phyloP scores from a whole-genome alignment of 1,139 yeast genomes.

The Ogataea hybrid region DNA sequence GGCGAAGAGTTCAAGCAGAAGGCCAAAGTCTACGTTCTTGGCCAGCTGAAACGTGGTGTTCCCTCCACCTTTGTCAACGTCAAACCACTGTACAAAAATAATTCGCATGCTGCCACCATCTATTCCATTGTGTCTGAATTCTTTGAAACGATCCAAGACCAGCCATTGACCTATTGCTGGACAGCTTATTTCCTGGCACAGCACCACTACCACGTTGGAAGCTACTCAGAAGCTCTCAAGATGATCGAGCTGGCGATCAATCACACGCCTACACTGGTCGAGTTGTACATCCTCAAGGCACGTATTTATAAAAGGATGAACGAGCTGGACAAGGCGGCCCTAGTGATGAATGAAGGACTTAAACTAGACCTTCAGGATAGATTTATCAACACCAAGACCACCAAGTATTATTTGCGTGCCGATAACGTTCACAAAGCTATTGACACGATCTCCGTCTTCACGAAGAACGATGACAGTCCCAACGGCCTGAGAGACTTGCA shows the following conservation, averaged over 20 bases:
- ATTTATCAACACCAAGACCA: constrained; percentile 84
- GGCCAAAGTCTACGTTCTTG: constrained; percentile 51
- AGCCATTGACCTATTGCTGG: constrained; percentile 68
- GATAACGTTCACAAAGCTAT: constrained; percentile 74
- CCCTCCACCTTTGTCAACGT: constrained; percentile 89
- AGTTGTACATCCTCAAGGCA: constrained; percentile 76
- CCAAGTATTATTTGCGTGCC: constrained; percentile 83
- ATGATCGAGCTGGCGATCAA: constrained; percentile 62
- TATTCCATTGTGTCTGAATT: constrained; percentile 55
- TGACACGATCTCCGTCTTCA: constrained; percentile 71
- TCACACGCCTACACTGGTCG: constrained; percentile 83
- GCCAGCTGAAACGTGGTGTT: constrained; percentile 73
- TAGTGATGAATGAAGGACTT: constrained; percentile 69
- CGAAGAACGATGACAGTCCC: constrained; percentile 72
- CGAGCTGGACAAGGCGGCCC: constrained; percentile 58
- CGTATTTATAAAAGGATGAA: constrained; percentile 75
- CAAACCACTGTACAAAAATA: constrained; percentile 69
- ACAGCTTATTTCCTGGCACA: constrained; percentile 78
- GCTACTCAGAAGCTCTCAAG: constrained; percentile 51
- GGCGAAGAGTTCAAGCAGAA: constrained; percentile 51
- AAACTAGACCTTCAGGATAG: constrained; percentile 83
- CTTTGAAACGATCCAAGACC: constrained; percentile 31
- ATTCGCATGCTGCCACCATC: constrained; percentile 46
- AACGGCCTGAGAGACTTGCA: constrained; percentile 88
- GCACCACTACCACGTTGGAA: constrained; percentile 60